A percentile compares a stretch with the other conserved stretches of the same genome.
These are phyloP conservation scores for Dichomitus squalens DNA, from an alignment of 1,284 basidiomycete species.

Conservation along the genomic window DNA sequence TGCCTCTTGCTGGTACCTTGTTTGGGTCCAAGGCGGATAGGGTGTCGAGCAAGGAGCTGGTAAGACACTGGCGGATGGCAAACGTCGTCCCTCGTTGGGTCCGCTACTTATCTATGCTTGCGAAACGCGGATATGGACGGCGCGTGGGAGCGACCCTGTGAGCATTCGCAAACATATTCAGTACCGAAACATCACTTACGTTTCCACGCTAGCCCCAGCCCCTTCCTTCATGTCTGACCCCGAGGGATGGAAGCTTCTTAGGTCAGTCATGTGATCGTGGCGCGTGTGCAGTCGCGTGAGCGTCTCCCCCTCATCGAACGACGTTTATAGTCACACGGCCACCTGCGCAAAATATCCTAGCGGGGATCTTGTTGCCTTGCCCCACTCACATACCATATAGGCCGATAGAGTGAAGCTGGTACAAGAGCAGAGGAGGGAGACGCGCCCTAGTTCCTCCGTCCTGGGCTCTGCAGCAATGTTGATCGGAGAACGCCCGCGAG, in stretches of 20 bases:
- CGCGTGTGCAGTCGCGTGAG: background rate
- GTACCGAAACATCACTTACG: constrained; percentile 1
- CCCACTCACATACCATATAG: no score
- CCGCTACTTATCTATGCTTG: constrained; percentile 10
- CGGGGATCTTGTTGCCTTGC: no score
- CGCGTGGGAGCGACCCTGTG: constrained; percentile 14
- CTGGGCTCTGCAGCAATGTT: no score
- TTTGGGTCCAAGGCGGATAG: background rate
- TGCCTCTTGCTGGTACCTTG: background rate
- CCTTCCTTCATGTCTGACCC: background rate
- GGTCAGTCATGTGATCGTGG: background rate
- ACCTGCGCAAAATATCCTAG: no score
- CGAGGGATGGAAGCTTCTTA: background rate
- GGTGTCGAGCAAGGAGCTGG: background rate
- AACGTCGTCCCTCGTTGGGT: background rate
- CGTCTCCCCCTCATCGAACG: background rate
- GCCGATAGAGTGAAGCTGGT: no score
- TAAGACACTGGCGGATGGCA: no score
- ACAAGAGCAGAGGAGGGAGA: no score
- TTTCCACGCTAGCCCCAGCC: constrained; percentile 17
- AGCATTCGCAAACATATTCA: background rate
- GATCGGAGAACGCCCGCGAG: no score
- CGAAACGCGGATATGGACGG: constrained; percentile 2
- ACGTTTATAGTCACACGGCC: background rate
- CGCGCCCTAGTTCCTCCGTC: no score